Evolutionary conservation across 2,329 filamentous ascomycete species (phyloP), one percentile per base, ranked within the genome.

Genomic region (Pseudogymnoascus verrucosus): DNA sequence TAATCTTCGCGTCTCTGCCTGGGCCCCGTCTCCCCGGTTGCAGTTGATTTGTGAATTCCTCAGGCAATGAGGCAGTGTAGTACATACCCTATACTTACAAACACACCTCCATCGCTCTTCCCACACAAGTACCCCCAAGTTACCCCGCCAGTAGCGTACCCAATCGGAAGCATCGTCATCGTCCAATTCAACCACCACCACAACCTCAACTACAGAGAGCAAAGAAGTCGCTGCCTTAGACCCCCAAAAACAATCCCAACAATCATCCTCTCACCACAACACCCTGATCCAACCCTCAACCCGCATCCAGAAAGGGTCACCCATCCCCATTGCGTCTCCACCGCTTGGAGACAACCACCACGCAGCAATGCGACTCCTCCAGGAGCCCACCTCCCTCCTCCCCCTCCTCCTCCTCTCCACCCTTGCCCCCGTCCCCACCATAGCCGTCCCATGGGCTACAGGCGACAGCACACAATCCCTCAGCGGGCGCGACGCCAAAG

Each of bases 371-470:
- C 54, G 36, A 10, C 28, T 60, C 54, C 28, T 39, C 28, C 28
- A 34, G 12, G 5, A 8, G n/a, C 39, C 39, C 39, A 19, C 39
- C 19, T 19, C 21, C 4, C 19, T 21, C 42, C 4, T 26, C 10
- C 11, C 31, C 66, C 26, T 63, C 34, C 16, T 60, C 21, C 19
- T 40, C 36, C 62, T 63, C 34, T 31, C 23, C 31, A 37, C 62
- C 42, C 26, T 31, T 36, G 31, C 34, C 16, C 62, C 62, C 2
- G 14, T 63, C 34, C 31, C 34, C 14, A 67, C 64, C 26, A 62
- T 66, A 62, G 68, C 66, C 28, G 66, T 69, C 34, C 69, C 69
- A 23, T 67, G 67, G 67, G 16, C 63, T n/a, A 64, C 65, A 31
- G 62, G 63, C 12, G 63, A 64, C 63, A 62, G 4, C 54, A 57